Conservation (phyloP, 2,329 filamentous ascomycete species). For the Colletotrichum sp. region DNA sequence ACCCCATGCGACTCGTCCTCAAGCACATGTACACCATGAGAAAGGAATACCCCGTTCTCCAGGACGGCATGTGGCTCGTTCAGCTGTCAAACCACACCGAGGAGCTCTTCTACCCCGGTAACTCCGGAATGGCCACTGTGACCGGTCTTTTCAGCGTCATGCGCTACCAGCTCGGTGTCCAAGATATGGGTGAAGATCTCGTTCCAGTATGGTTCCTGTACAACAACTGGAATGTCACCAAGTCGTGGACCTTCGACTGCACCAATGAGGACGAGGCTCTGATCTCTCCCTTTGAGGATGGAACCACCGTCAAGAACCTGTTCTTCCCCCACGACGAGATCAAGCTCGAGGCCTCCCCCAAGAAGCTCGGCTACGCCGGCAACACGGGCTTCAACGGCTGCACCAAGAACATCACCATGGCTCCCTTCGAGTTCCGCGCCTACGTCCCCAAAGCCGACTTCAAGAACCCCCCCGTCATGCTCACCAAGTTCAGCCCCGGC, state of each 20-base stretch:
- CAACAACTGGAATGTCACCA: constrained; percentile 51
- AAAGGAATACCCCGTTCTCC: constrained; percentile 60
- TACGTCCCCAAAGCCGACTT: constrained; percentile 61
- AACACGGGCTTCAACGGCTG: constrained; percentile 60
- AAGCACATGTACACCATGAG: constrained; percentile 68
- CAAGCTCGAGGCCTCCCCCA: constrained; percentile 48
- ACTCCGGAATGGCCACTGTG: constrained; percentile 57
- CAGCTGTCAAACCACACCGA: constrained; percentile 61
- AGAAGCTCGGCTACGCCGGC: constrained; percentile 51
- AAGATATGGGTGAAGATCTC: constrained; percentile 46
- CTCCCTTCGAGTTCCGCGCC: constrained; percentile 62
- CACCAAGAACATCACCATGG: constrained; percentile 54
- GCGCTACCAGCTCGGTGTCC: constrained; percentile 46
- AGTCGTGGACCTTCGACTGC: constrained; percentile 64
- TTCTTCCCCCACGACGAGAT: constrained; percentile 67
- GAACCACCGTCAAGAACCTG: constrained; percentile 64
- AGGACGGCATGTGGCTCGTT: constrained; percentile 62
- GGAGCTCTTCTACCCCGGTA: constrained; percentile 51
- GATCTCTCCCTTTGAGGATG: constrained; percentile 60
- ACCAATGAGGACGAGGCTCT: constrained; percentile 47
- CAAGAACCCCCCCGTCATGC: constrained; percentile 56
- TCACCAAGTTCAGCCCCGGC: constrained; percentile 65
- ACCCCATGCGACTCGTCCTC: constrained; percentile 64
- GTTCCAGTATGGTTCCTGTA: constrained; percentile 61
- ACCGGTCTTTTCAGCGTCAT: constrained; percentile 65